Evolutionary conservation across 2,329 filamentous ascomycete species (phyloP).

Genomic region (Pseudopyricularia cyperi): DNA sequence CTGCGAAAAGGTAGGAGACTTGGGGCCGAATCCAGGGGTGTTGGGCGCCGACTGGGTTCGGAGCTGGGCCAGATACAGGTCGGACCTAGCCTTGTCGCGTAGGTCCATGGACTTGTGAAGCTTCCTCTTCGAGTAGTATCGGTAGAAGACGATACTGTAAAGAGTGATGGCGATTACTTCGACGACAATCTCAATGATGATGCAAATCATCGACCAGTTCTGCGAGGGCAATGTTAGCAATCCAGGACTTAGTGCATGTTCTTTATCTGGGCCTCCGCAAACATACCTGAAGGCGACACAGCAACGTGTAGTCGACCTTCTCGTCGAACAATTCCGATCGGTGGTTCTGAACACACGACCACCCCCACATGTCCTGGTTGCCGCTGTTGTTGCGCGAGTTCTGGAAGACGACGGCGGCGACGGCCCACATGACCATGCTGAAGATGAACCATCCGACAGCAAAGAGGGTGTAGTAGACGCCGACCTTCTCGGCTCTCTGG

Average conservation of each 20-base stretch:
- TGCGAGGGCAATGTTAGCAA: constrained; percentile 26
- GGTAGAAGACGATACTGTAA: constrained; percentile 92
- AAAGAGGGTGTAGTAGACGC: constrained; percentile 91
- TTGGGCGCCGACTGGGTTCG: constrained; percentile 83
- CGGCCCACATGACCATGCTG: constrained; percentile 82
- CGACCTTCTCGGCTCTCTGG: constrained; percentile 77
- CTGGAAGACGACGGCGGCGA: constrained; percentile 76
- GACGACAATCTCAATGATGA: constrained; percentile 90
- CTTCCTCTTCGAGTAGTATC: constrained; percentile 91
- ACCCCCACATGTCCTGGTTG: constrained; percentile 92
- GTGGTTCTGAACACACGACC: constrained; percentile 88
- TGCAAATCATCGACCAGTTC: constrained; percentile 94
- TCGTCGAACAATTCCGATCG: constrained; percentile 64
- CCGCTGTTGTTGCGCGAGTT: constrained; percentile 57
- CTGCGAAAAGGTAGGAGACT: constrained; percentile 41
- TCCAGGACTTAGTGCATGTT: neutral
- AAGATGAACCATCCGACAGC: constrained; percentile 88
- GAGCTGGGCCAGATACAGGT: constrained; percentile 83
- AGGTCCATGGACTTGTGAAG: constrained; percentile 94
- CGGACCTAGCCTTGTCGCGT: constrained; percentile 84
- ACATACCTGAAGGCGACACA: constrained; percentile 75
- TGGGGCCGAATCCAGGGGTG: constrained; percentile 75
- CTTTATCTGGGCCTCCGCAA: neutral
- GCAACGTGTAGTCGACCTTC: constrained; percentile 75
- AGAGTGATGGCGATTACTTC: constrained; percentile 84